These are phyloP conservation scores for Penicillium canescens DNA, from an alignment of 495 filamentous ascomycete genomes.

Conservation along the genomic window DNA sequence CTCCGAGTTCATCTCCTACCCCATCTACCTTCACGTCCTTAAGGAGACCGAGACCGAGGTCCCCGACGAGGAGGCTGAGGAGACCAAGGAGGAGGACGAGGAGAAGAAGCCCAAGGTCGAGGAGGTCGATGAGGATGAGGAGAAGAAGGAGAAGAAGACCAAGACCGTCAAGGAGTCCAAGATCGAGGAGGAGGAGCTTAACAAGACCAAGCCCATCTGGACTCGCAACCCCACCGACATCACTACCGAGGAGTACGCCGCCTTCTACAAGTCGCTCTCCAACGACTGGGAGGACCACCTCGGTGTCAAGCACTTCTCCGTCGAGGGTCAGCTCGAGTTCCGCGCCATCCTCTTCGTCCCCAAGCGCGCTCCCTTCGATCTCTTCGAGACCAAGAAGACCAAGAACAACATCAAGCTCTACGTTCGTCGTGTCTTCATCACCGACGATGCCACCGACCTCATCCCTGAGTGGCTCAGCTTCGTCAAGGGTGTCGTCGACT, in stretches of 20 bases:
- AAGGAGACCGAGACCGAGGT: conserved; percentile 99
- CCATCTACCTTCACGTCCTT: conserved; percentile 97
- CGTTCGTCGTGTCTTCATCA: conserved; percentile 99
- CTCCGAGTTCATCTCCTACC: conserved; percentile 99
- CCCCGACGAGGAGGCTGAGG: conserved; percentile 92
- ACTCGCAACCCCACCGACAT: conserved; percentile 97
- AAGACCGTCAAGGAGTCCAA: conserved; percentile 99
- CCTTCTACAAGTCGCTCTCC: conserved; percentile 99
- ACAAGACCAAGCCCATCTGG: conserved; percentile 99
- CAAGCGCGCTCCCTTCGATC: conserved; percentile 98
- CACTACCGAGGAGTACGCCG: conserved; percentile 92
- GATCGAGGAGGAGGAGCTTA: conserved; percentile 98
- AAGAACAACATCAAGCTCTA: conserved; percentile 99
- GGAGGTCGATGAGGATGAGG: conserved; percentile 77
- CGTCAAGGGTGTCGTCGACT: conserved; percentile 99
- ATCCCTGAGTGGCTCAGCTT: conserved; percentile 99
- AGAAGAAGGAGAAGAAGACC: conserved; percentile 85
- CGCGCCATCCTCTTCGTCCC: conserved; percentile 98
- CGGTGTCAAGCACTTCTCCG: conserved; percentile 99
- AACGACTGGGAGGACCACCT: conserved; percentile 99
- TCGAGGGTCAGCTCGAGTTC: conserved; percentile 99
- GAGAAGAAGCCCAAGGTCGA: conserved; percentile 81
- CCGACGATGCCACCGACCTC: conserved; percentile 97
- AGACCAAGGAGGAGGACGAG: conserved; percentile 72
- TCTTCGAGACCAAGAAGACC: conserved; percentile 99